Evolutionary conservation across 768 basidiomycete species (phyloP).

Genomic region (Pisolithus tinctorius): DNA sequence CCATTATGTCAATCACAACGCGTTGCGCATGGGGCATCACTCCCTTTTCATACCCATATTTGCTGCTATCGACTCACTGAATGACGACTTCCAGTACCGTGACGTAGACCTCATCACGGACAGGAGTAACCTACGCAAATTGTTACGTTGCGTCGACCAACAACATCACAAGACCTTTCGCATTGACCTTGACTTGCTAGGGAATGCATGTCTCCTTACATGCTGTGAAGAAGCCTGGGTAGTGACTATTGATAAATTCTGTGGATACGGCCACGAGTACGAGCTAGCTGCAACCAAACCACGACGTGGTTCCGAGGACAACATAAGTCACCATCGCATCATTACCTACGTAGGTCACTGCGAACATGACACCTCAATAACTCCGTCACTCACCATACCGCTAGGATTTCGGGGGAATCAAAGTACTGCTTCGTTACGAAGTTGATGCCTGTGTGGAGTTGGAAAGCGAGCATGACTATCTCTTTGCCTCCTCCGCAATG

Average conservation of each 20-base stretch:
- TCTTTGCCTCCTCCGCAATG: conserved; percentile 19
- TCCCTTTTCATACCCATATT: conserved; percentile 49
- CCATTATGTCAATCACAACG: conserved; percentile 53
- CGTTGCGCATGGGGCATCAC: conserved; percentile 32
- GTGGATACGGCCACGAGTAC: conserved; percentile 55
- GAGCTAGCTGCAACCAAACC: conserved; percentile 47
- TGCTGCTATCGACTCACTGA: conserved; percentile 44
- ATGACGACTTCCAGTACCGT: conserved; percentile 18
- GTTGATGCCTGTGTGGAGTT: conserved; percentile 37
- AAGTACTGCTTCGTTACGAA: conserved; percentile 52
- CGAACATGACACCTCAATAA: background rate
- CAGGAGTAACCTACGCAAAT: conserved; percentile 58
- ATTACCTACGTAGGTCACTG: conserved; percentile 48
- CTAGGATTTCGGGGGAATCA: conserved; percentile 53
- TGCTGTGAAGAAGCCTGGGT: conserved; percentile 40
- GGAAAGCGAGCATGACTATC: conserved; percentile 13
- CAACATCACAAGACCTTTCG: conserved; percentile 41
- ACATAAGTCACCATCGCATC: conserved; percentile 56
- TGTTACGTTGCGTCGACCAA: conserved; percentile 44
- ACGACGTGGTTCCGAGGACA: conserved; percentile 42
- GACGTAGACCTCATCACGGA: conserved; percentile 51
- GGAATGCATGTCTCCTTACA: conserved; percentile 54
- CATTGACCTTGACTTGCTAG: conserved; percentile 62
- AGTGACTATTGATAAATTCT: conserved; percentile 16
- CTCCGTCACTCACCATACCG: background rate